Percentiles rank a stretch among this genome's conserved stretches.
Evolutionary conservation across 192 early-diverging fungal species (phyloP).

Genomic region (Linnemannia exigua): DNA sequence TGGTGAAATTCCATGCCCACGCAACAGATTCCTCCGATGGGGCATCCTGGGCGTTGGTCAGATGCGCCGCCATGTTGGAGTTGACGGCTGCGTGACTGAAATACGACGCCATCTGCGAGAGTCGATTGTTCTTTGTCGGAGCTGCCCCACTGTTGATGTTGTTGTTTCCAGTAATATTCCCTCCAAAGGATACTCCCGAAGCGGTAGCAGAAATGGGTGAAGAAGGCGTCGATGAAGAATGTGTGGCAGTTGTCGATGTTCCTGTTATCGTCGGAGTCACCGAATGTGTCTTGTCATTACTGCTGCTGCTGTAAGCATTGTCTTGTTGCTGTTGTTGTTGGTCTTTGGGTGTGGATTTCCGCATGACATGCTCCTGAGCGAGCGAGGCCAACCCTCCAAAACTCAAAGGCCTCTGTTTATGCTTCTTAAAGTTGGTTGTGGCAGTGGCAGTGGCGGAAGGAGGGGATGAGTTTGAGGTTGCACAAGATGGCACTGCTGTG

Average conservation of each 20-base stretch:
- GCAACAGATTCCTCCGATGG: constrained; percentile 29
- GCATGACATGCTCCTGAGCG: constrained; percentile 53
- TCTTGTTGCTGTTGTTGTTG: constrained; percentile 15
- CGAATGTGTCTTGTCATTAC: background rate
- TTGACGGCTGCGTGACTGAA: constrained; percentile 46
- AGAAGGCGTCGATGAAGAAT: constrained; percentile 7
- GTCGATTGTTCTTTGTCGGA: constrained; percentile 24
- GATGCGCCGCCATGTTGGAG: constrained; percentile 31
- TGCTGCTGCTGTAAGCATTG: constrained; percentile 8
- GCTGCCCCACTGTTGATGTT: background rate
- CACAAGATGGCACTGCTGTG: background rate
- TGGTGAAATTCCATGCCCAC: constrained; percentile 48
- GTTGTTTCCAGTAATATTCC: background rate
- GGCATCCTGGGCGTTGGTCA: constrained; percentile 3
- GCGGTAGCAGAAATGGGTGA: constrained; percentile 15
- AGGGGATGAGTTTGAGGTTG: background rate
- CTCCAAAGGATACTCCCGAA: background rate
- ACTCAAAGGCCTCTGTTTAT: constrained; percentile 44
- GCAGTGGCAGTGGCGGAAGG: background rate
- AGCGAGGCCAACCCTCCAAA: constrained; percentile 46
- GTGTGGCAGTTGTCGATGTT: background rate
- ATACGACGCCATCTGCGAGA: constrained; percentile 45
- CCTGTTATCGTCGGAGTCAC: background rate
- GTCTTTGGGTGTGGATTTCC: constrained; percentile 10
- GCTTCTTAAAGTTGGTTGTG: constrained; percentile 17